Conservation (phyloP, 1,284 basidiomycete species). For the Ganoderma boninense region DNA sequence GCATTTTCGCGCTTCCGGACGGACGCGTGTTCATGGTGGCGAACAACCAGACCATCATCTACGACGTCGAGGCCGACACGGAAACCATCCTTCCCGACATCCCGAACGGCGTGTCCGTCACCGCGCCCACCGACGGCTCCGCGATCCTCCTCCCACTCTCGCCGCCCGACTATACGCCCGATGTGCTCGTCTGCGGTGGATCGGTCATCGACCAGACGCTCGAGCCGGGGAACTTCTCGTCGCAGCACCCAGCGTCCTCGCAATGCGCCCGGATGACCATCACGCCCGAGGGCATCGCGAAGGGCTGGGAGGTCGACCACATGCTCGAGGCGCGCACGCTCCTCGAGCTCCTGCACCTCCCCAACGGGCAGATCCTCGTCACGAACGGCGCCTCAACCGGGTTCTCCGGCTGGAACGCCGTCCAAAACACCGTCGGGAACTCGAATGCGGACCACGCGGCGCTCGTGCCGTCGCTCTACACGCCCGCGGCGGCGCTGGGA, state of each 20-base stretch:
- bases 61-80: conserved; percentile 38
- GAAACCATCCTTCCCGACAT: conserved; percentile 52
- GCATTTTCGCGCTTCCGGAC: conserved; percentile 39
- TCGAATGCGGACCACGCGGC: conserved; percentile 56
- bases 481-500: conserved; percentile 53
- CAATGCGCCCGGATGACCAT: conserved; percentile 46
- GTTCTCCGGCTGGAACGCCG: conserved; percentile 52
- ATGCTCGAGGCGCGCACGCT: conserved; percentile 47
- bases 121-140: conserved; percentile 53
- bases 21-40: conserved; percentile 54
- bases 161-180: conserved; percentile 52
- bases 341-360: conserved; percentile 57
- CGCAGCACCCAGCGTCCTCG: conserved; percentile 49
- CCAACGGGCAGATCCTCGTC: conserved; percentile 59
- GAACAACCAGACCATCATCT: conserved; percentile 46
- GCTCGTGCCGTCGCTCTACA: conserved; percentile 59
- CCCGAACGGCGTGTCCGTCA: conserved; percentile 53
- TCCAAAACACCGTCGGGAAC: conserved; percentile 37
- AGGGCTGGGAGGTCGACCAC: conserved; percentile 34
- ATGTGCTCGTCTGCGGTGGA: conserved; percentile 59
- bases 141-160: conserved; percentile 56
- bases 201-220: conserved; percentile 38
- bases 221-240: conserved; percentile 40
- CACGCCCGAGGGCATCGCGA: conserved; percentile 31
- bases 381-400: conserved; percentile 55